Evolutionary conservation across 768 basidiomycete species (phyloP).

Genomic region (Amanita rubescens): DNA sequence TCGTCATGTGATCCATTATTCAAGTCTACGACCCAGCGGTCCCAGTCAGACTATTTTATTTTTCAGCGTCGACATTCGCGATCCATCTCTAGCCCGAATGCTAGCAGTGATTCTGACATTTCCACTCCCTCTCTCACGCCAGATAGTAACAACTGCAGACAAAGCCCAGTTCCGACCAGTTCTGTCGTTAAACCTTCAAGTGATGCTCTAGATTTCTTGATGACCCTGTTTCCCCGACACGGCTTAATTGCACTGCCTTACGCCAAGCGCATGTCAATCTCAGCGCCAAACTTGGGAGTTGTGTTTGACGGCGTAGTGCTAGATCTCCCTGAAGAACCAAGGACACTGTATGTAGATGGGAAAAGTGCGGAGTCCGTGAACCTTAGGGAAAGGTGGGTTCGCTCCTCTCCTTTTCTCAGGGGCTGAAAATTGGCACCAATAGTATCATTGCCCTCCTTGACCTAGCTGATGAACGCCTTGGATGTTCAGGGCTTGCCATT

Average conservation of each 20-base stretch:
- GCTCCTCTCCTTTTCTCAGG: constrained; percentile 6
- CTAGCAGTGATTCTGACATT: constrained; percentile 35
- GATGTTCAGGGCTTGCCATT: constrained; percentile 73
- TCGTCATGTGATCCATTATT: constrained; percentile 14
- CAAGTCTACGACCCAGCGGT: constrained; percentile 13
- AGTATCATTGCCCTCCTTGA: constrained; percentile 86
- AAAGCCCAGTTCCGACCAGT: constrained; percentile 29
- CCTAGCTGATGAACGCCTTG: constrained; percentile 77
- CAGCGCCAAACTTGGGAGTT: constrained; percentile 57
- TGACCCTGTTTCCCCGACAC: constrained; percentile 69
- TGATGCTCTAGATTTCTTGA: constrained; percentile 71
- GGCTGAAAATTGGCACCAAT: constrained; percentile 3
- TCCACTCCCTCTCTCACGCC: constrained; percentile 78
- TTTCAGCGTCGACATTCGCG: constrained; percentile 15
- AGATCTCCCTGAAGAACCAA: constrained; percentile 59
- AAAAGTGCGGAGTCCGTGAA: constrained; percentile 75
- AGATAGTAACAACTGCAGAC: constrained; percentile 44
- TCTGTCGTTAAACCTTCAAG: constrained; percentile 32
- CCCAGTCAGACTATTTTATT: constrained; percentile 4
- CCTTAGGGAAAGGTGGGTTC: constrained; percentile 68
- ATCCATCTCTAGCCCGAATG: constrained; percentile 28
- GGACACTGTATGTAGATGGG: constrained; percentile 80
- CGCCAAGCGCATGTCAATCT: constrained; percentile 68
- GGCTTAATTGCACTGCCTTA: constrained; percentile 62
- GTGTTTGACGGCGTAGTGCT: constrained; percentile 76